Conservation (phyloP, 306 rosid species). For the Coriaria nepalensis region DNA sequence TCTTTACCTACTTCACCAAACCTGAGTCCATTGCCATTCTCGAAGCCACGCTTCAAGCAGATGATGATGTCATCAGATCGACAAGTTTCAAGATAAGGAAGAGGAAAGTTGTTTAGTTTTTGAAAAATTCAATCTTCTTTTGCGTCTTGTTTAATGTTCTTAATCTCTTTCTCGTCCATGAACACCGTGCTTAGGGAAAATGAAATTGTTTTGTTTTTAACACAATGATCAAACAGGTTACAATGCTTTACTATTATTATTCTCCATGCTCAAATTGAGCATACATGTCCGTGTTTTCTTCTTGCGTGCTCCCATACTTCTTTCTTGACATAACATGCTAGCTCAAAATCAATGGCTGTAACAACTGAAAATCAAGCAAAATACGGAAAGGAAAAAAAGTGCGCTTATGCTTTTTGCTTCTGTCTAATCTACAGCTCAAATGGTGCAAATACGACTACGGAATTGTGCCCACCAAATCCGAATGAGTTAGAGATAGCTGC, state of each 20-base stretch:
- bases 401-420: constrained; percentile 5
- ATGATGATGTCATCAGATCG: constrained; percentile 62
- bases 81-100: constrained; percentile 59
- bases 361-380: not conserved
- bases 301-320: too few relatives aligned
- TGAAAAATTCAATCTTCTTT: too few relatives aligned
- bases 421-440: constrained; percentile 27
- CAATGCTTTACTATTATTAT: too few relatives aligned
- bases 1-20: constrained; percentile 75
- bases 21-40: constrained; percentile 49
- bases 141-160: too few relatives aligned
- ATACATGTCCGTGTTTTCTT: too few relatives aligned
- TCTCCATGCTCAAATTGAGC: too few relatives aligned
- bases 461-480: constrained; percentile 75
- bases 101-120: constrained; percentile 39
- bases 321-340: too few relatives aligned
- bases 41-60: constrained; percentile 38
- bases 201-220: too few relatives aligned
- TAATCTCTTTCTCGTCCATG: too few relatives aligned
- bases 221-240: too few relatives aligned
- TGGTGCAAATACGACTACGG: constrained; percentile 56
- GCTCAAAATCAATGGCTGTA: constrained; percentile 8
- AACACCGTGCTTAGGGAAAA: too few relatives aligned
- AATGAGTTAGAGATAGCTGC: constrained; percentile 70
- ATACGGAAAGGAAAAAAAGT: not conserved